Evolutionary conservation across 805 yeast species (phyloP), one percentile per base, ranked within the genome.

Genomic region (Saccharomycopsis malanga): DNA sequence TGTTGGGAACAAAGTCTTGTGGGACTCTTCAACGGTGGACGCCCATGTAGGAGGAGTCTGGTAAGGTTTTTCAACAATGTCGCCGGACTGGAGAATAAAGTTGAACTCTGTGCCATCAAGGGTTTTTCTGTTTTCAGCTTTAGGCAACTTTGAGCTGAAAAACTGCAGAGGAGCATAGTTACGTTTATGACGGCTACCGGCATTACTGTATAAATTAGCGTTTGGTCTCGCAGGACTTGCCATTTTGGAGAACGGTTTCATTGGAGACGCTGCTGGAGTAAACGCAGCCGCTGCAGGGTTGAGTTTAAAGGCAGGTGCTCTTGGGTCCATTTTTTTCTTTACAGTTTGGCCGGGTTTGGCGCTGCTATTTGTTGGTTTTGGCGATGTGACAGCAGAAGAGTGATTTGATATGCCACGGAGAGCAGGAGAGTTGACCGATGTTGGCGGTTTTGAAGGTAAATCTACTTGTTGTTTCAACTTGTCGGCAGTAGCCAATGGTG

Each of bases 31-130:
- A 21, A 73, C 62, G 2, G 79, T 77, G 41, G 73, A 65, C 20
- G 71, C 69, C 94, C 94, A 85, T 0, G 89, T 81, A 44, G 94
- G 94, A 7, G 86, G 81, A 0, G 91, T 81, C 35, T 71, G 70
- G 61, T 74, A 86, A 4, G 93, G 79, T 56, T 70, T 77, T 54
- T 81, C 88, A 51, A 81, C 68, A 20, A 34, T 25, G 2, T 42
- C 34, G 9, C 37, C 25, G 1, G 46, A 24, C n/a, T 42, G 14
- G 3, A 38, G 29, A 17, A 51, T 24, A 29, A 48, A 51, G 36
- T 48, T 47, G 40, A 51, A 51, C 20, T 21, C 47, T 12, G 17
- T 34, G 9, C 22, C 45, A 32, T 46, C 37, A 4, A 51, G 38
- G 17, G 43, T 39, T 22, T 32, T 32, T 32, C 17, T 32, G 36